These are phyloP conservation scores for Triangularia verruculosa DNA, from an alignment of 2,329 filamentous ascomycete species.

Conservation along the genomic window DNA sequence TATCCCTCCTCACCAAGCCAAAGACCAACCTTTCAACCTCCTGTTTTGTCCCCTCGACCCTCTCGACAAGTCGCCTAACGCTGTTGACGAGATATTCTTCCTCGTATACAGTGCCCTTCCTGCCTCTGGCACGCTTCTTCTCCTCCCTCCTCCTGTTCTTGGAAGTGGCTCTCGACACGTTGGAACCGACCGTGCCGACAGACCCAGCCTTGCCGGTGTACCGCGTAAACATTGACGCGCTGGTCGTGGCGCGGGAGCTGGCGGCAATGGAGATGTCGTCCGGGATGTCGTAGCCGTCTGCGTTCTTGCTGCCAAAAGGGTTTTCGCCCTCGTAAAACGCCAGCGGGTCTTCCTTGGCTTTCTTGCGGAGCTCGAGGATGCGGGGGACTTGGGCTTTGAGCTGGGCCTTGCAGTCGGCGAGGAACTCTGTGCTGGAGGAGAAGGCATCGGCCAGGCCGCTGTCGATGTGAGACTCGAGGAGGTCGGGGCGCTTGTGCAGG, in stretches of 20 bases:
- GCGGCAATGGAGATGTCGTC: conserved; percentile 92
- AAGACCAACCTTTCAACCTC: conserved; percentile 75
- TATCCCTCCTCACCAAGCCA: conserved; percentile 72
- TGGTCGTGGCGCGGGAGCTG: conserved; percentile 69
- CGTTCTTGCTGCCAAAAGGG: conserved; percentile 20
- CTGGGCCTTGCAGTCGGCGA: conserved; percentile 89
- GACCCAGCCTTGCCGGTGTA: conserved; percentile 27
- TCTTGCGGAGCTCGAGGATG: conserved; percentile 74
- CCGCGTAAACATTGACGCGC: conserved; percentile 70
- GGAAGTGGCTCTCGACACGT: conserved; percentile 73
- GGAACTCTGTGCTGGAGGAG: conserved; percentile 79
- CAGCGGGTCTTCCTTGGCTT: conserved; percentile 80
- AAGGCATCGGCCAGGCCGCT: conserved; percentile 76
- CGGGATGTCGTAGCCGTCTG: conserved; percentile 64
- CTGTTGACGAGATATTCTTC: conserved; percentile 95
- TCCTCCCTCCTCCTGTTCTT: conserved; percentile 90
- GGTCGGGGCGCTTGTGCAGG: conserved; percentile 55
- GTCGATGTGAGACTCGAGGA: conserved; percentile 71
- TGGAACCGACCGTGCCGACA: conserved; percentile 54
- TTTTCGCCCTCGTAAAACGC: conserved; percentile 83
- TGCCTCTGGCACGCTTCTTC: conserved; percentile 88
- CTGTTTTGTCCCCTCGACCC: conserved; percentile 67
- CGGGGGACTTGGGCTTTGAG: conserved; percentile 81
- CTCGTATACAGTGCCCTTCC: conserved; percentile 97
- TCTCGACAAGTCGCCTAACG: conserved; percentile 76